Conservation (phyloP, 2,329 filamentous ascomycete species). For the Arachnopeziza araneosa region DNA sequence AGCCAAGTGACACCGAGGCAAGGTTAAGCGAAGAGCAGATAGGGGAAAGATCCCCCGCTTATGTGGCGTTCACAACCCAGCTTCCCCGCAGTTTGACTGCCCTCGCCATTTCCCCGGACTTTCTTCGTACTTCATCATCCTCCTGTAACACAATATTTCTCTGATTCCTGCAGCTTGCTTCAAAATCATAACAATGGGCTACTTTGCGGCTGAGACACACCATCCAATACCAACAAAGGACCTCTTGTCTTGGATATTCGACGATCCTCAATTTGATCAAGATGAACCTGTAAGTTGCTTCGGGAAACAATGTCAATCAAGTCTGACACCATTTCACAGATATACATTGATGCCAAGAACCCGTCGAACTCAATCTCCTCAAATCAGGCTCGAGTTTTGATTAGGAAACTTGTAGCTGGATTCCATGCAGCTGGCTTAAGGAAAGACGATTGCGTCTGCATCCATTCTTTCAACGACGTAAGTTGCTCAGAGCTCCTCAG, state of each 20-base stretch:
- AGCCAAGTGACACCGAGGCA: background rate
- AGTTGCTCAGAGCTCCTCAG: background rate
- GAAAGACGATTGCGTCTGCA: constrained; percentile 27
- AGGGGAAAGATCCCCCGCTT: background rate
- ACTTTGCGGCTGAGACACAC: constrained; percentile 10
- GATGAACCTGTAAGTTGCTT: constrained; percentile 21
- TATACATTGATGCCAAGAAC: constrained; percentile 25
- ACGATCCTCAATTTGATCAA: constrained; percentile 17
- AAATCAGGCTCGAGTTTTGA: constrained; percentile 20
- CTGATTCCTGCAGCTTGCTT: background rate
- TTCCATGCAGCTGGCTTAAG: constrained; percentile 23
- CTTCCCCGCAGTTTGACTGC: background rate
- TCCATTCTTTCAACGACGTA: constrained; percentile 29
- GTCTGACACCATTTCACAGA: constrained; percentile 12
- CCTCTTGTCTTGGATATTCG: constrained; percentile 24
- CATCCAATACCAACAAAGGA: constrained; percentile 22
- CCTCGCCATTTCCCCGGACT: background rate
- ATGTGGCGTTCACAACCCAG: background rate
- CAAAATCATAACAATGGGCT: constrained; percentile 9
- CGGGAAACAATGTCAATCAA: background rate
- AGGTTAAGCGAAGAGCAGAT: background rate
- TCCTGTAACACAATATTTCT: background rate
- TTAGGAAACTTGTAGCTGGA: constrained; percentile 24
- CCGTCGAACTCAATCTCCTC: constrained; percentile 21
- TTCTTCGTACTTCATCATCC: background rate